These are phyloP conservation scores for Podaxis sp. DNA, from an alignment of 768 basidiomycete species.

Conservation along the genomic window DNA sequence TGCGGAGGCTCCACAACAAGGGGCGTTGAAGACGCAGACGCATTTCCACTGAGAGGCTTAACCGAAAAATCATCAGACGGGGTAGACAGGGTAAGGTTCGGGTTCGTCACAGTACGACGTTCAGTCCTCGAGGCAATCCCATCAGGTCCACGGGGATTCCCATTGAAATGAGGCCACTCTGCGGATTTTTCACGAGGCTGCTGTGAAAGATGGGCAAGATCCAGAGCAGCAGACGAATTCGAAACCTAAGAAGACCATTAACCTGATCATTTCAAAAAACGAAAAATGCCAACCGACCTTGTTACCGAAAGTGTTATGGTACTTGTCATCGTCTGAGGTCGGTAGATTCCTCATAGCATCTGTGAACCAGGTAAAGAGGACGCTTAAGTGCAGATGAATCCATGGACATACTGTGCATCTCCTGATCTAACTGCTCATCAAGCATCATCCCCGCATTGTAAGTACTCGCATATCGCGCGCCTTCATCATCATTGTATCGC, in stretches of 20 bases:
- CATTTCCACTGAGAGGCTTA: constrained; percentile 41
- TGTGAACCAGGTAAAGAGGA: constrained; percentile 28
- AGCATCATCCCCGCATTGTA: constrained; percentile 89
- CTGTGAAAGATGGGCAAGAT: constrained; percentile 87
- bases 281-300: constrained; percentile 46
- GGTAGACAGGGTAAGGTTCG: constrained; percentile 61
- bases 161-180: constrained; percentile 92
- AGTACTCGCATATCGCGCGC: constrained; percentile 53
- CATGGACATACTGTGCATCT: constrained; percentile 79
- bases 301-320: constrained; percentile 54
- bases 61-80: constrained; percentile 48
- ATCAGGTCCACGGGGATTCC: constrained; percentile 60
- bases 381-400: constrained; percentile 5
- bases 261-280: constrained; percentile 8
- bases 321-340: constrained; percentile 90
- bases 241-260: constrained; percentile 52
- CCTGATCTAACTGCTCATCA: constrained; percentile 90
- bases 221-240: constrained; percentile 87
- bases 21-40: constrained; percentile 64
- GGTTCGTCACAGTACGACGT: constrained; percentile 73
- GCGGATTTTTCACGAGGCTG: constrained; percentile 78
- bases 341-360: constrained; percentile 88
- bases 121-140: constrained; percentile 52
- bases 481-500: constrained; percentile 59
- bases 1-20: constrained; percentile 46